Evolutionary conservation across 2,329 filamentous ascomycete genomes (phyloP), one percentile per base, ranked within the genome.

Genomic region (Nemania bipapillata): DNA sequence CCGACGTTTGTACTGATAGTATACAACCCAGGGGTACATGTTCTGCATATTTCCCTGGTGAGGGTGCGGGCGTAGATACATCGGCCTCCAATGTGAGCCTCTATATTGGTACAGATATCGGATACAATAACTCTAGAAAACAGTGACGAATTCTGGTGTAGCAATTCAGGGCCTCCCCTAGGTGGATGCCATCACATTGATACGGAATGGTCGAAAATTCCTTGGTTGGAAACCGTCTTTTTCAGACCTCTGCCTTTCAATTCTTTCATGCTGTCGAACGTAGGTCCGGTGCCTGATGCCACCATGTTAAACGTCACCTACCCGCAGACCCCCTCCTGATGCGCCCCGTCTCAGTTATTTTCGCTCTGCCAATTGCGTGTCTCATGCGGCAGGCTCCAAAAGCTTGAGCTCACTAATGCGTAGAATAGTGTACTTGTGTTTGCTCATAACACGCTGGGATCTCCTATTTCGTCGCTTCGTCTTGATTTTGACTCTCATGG

Each of bases 401-500:
- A 97, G 85, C 78, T 87, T 90, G 71, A 98, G 78, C 81, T 98
- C 92, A 78, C 91, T 91, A 72, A 99, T 91, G 77, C 90, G 87
- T 81, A 99, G 78, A 24, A 97, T 88, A 2, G 96, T 99, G 81
- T 92, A 97, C 76, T 88, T 86, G 79, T 97, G 93, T 87, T 99
- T 97, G 85, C 93, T 97, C 83, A 86, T 91, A 9, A 96, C 91
- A 67, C 87, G 89, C 84, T 90, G 93, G 57, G 88, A 86, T 78
- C 91, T 86, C 77, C 92, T 84, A 80, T 91, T 91, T 77, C 89
- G 92, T 84, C 89, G 83, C 87, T 94, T 94, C 75, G 87, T 95
- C 87, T 95, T 95, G 82, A 92, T 85, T 83, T 92, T 92, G 74
- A 90, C 83, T 66, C 92, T 85, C 83, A 95, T 80, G 37, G 92